These are phyloP conservation scores for Aristolochia californica DNA, from an alignment of 164 flowering plant genomes.

Conservation along the genomic window DNA sequence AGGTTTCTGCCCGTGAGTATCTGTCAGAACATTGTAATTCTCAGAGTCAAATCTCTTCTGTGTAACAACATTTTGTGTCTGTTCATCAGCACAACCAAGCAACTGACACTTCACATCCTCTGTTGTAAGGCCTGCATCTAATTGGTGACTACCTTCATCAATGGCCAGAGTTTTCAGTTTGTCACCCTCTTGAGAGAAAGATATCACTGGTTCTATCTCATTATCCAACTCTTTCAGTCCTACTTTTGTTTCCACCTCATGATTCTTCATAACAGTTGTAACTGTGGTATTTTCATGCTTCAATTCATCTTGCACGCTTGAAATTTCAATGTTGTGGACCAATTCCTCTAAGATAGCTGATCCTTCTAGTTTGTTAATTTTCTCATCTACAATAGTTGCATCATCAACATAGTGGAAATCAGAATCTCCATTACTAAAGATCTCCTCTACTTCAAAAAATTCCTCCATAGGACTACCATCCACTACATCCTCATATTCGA, in stretches of 20 bases:
- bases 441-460: constrained; percentile 94
- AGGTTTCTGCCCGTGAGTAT: constrained; percentile 7
- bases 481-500: constrained; percentile 45
- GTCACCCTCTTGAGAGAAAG: constrained; percentile 10
- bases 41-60: constrained; percentile 19
- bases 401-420: constrained; percentile 15
- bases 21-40: constrained; percentile 14
- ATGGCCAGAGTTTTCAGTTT: constrained; percentile 19
- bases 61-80: constrained; percentile 15
- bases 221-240: neutral
- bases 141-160: constrained; percentile 9
- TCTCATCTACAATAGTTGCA: constrained; percentile 1
- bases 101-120: constrained; percentile 7
- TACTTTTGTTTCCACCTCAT: neutral
- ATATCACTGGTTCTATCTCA: neutral
- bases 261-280: constrained; percentile 4
- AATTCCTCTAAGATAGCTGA: no score
- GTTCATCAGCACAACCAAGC: constrained; percentile 16
- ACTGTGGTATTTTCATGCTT: neutral
- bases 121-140: constrained; percentile 11
- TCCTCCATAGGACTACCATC: constrained; percentile 66
- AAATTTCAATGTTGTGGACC: no score
- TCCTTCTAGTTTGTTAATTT: no score
- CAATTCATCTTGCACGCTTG: neutral
- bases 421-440: constrained; percentile 60